These are phyloP conservation scores for Chaetomiaceae sp. DNA, from an alignment of 2,329 filamentous ascomycete species.

Conservation along the genomic window DNA sequence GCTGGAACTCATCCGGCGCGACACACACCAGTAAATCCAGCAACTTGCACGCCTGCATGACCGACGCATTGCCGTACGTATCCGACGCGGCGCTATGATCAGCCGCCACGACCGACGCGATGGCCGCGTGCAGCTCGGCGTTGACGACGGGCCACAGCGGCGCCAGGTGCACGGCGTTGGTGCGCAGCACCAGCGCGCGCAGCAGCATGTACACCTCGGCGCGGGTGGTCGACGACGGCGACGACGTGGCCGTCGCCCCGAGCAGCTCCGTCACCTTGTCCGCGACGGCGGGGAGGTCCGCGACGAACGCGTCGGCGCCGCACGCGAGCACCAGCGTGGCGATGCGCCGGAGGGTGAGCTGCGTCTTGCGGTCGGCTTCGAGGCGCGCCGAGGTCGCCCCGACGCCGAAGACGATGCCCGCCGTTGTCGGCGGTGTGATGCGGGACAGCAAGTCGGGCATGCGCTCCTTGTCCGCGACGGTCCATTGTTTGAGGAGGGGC, in stretches of 20 bases:
- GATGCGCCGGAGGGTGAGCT: slow-evolving; percentile 80
- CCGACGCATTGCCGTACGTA: slow-evolving; percentile 68
- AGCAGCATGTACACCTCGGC: slow-evolving; percentile 88
- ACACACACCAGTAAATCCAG: slow-evolving; percentile 82
- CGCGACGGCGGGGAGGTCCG: slow-evolving; percentile 66
- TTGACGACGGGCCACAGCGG: slow-evolving; percentile 89
- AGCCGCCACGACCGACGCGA: slow-evolving; percentile 67
- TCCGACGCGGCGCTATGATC: slow-evolving; percentile 61
- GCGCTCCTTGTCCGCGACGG: slow-evolving; percentile 79
- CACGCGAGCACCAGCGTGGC: slow-evolving; percentile 74
- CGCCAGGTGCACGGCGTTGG: slow-evolving; percentile 72
- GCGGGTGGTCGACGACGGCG: slow-evolving; percentile 82
- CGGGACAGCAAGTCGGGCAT: slow-evolving; percentile 75
- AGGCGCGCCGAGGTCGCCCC: slow-evolving; percentile 87
- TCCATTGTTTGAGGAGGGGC: slow-evolving; percentile 77
- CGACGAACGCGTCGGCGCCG: slow-evolving; percentile 71
- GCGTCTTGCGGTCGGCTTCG: slow-evolving; percentile 91
- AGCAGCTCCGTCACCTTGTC: slow-evolving; percentile 86
- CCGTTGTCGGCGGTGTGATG: slow-evolving; percentile 79
- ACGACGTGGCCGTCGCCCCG: slow-evolving; percentile 77
- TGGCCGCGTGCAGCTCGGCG: slow-evolving; percentile 72
- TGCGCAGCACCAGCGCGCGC: slow-evolving; percentile 74
- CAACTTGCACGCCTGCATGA: slow-evolving; percentile 90
- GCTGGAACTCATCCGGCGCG: slow-evolving; percentile 91
- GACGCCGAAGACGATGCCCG: slow-evolving; percentile 97